Evolutionary conservation across 2,329 filamentous ascomycete species (phyloP), one percentile per base, ranked within the genome.

Genomic region (Penicillium brasilianum): DNA sequence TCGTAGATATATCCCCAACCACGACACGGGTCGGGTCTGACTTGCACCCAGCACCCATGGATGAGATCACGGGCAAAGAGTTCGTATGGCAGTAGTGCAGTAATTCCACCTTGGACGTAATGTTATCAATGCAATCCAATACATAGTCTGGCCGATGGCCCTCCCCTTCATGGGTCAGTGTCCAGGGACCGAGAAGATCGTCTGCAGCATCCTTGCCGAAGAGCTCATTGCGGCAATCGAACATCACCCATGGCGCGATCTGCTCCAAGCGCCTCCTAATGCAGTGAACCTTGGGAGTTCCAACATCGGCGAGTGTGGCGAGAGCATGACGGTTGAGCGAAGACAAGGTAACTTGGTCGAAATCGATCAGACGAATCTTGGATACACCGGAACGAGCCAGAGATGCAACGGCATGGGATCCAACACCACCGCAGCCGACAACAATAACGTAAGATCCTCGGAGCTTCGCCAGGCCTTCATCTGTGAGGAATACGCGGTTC

Each of bases 81-180:
- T 92, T 85, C 62, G 88, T 85, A 74, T 93, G 84, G 78, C 95
- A 99, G 79, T 96, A 96, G 71, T 92, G 88, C 43, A 99, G 83
- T 57, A 99, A 81, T 18, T 89, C 90, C 3, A 99, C 94, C 80
- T 99, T 99, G 57, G 92, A 96, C 55, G 97, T 92, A 64, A 99
- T 98, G 74, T 99, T 98, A 77, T 99, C 95, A 67, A 99, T 99
- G 22, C 94, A 96, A 77, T 99, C 95, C 37, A 99, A 87, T n/a
- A 99, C 88, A 72, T 89, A 99, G 70, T 94, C 90, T 1, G 93
- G 93, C 69, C 84, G 84, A 50, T 71, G 74, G n/a, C 74, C 75
- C 36, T 73, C 71, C 18, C 77, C 74, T 7, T 73, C 71, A 32
- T 76, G 72, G 84, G 85, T 16, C 65, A 76, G 66, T 13, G 81